A percentile compares a stretch with the other conserved stretches of the same genome.
Evolutionary conservation across 164 flowering plant genomes (phyloP).

Genomic region (Aristolochia californica): DNA sequence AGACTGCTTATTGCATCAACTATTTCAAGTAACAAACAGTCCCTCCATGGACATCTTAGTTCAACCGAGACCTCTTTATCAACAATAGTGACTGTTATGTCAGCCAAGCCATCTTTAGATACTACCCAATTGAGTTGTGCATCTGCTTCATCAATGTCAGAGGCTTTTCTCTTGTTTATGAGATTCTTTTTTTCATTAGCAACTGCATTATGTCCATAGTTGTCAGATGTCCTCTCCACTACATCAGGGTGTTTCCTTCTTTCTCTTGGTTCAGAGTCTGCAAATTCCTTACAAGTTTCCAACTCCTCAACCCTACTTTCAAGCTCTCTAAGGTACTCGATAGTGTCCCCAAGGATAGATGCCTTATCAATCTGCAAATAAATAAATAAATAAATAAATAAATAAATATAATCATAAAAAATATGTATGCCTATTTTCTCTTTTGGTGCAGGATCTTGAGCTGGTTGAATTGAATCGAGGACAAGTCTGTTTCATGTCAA

Average conservation of each 20-base stretch:
- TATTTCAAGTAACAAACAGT: conserved; percentile 51
- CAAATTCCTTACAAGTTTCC: conserved; percentile 32
- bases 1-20: conserved; percentile 57
- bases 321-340: conserved; percentile 60
- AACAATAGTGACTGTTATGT: conserved; percentile 34
- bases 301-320: conserved; percentile 74
- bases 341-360: conserved; percentile 56
- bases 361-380: conserved; percentile 56
- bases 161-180: conserved; percentile 62
- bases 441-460: too few relatives aligned
- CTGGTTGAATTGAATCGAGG: too few relatives aligned
- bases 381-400: neutral
- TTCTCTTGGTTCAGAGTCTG: conserved; percentile 24
- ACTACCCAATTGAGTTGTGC: conserved; percentile 20
- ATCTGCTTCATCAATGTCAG: conserved; percentile 34
- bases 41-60: conserved; percentile 64
- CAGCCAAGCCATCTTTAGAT: conserved; percentile 20
- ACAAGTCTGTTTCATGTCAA: too few relatives aligned
- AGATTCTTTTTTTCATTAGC: conserved; percentile 19
- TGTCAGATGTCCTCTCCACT: conserved; percentile 58
- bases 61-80: conserved; percentile 51
- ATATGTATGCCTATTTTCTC: too few relatives aligned
- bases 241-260: conserved; percentile 34
- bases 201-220: conserved; percentile 29
- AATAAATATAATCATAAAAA: too few relatives aligned